Conservation (phyloP, 1,139 yeast species). For the Diutina rugosa region DNA sequence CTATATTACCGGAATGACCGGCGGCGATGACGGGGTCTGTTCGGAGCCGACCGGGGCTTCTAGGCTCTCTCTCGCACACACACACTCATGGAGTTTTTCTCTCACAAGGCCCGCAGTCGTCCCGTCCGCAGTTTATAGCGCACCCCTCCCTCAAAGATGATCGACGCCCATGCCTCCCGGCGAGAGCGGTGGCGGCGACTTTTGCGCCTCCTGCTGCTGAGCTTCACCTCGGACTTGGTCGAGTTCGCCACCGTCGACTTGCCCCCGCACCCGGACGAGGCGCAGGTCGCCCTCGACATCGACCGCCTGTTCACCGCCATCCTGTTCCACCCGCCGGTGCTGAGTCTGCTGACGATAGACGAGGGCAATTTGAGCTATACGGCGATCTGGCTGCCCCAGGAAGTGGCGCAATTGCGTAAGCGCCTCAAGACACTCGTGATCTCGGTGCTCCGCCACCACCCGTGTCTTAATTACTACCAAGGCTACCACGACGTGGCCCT, state of each 20-base stretch:
- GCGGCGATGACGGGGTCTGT: too few species aligned
- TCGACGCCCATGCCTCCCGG: background rate
- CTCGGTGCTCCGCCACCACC: slow-evolving; percentile 46
- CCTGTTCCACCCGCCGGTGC: slow-evolving; percentile 17
- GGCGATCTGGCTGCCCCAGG: slow-evolving; percentile 20
- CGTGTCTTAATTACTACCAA: slow-evolving; percentile 66
- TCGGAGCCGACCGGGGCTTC: background rate
- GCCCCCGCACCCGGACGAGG: slow-evolving; percentile 36
- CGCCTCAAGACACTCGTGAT: slow-evolving; percentile 36
- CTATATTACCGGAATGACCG: too few species aligned
- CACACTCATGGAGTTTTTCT: background rate
- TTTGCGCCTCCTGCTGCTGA: background rate
- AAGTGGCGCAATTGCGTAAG: slow-evolving; percentile 21
- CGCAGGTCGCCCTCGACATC: slow-evolving; percentile 69
- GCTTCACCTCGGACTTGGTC: background rate
- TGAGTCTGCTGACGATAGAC: slow-evolving; percentile 6
- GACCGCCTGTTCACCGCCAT: slow-evolving; percentile 46
- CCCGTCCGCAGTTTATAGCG: background rate
- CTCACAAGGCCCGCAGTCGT: background rate
- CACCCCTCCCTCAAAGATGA: background rate
- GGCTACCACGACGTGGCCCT: slow-evolving; percentile 87
- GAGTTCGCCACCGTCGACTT: background rate
- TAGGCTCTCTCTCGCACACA: too few species aligned
- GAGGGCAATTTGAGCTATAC: slow-evolving; percentile 17
- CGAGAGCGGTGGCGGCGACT: background rate